phyloP scores from a whole-genome alignment of 2,329 filamentous ascomycete species.

The Colletotrichum plurivorum region DNA sequence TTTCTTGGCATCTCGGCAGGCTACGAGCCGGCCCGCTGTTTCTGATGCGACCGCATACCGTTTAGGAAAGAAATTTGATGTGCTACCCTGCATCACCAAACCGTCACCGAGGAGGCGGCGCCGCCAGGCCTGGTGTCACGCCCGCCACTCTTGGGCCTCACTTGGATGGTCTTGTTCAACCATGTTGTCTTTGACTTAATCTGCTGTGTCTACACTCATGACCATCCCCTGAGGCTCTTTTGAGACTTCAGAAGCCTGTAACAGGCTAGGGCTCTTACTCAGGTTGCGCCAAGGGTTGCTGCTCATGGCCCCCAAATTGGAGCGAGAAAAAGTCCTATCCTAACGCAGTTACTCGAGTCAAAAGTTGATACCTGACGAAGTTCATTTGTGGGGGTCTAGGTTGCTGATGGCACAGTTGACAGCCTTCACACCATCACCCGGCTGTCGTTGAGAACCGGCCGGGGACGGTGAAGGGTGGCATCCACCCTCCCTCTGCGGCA shows the following conservation, averaged over 20 bases:
- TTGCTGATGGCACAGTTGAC: neutral
- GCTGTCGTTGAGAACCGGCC: neutral
- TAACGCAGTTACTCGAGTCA: neutral
- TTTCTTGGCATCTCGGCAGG: neutral
- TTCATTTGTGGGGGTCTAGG: neutral
- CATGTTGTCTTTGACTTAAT: neutral
- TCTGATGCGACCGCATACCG: neutral
- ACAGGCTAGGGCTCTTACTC: neutral
- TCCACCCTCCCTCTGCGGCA: neutral
- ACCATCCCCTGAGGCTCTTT: neutral
- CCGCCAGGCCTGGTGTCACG: neutral
- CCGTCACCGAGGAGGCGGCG: neutral
- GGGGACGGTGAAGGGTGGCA: neutral
- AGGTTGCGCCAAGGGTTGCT: neutral
- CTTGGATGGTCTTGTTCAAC: neutral
- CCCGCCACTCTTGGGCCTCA: neutral
- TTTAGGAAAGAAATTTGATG: neutral
- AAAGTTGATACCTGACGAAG: neutral
- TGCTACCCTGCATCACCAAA: neutral
- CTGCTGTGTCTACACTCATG: neutral
- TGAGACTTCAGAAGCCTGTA: neutral
- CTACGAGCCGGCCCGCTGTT: neutral
- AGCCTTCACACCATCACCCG: neutral
- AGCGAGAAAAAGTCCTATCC: constrained; percentile 1
- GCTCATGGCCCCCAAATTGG: neutral